Percentiles rank a stretch among this genome's conserved stretches.
Evolutionary conservation across 106 monocot species (phyloP).

Genomic region (Alisma plantagoaquatica): DNA sequence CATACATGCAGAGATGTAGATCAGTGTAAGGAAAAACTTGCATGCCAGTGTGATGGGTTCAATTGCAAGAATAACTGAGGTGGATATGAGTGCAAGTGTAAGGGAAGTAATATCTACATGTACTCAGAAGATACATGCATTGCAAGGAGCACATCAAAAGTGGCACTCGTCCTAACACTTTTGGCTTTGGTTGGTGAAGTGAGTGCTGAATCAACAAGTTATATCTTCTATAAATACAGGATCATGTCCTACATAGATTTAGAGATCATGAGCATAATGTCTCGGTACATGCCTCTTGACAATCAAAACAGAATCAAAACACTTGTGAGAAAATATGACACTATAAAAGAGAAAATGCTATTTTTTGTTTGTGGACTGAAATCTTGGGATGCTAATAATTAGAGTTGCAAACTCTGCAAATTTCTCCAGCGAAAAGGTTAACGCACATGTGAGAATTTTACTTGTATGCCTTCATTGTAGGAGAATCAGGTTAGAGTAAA

Average conservation of each 20-base stretch:
- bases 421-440: no score
- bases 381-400: no score
- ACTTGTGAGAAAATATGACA: slow-evolving; percentile 30
- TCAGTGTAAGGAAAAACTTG: slow-evolving; percentile 70
- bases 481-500: no score
- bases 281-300: slow-evolving; percentile 88
- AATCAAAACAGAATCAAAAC: slow-evolving; percentile 37
- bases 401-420: no score
- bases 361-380: no score
- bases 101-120: slow-evolving; percentile 58
- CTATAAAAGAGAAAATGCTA: no score
- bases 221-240: slow-evolving; percentile 94
- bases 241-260: slow-evolving; percentile 86
- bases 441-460: no score
- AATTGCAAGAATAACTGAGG: slow-evolving; percentile 91
- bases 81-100: slow-evolving; percentile 86
- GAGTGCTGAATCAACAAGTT: slow-evolving; percentile 51
- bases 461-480: no score
- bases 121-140: slow-evolving; percentile 71
- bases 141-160: slow-evolving; percentile 36
- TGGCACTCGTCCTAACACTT: slow-evolving; percentile 44
- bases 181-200: slow-evolving; percentile 46
- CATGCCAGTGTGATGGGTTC: slow-evolving; percentile 80
- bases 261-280: slow-evolving; percentile 78
- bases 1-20: slow-evolving; percentile 66